Conservation (phyloP, 2,329 filamentous ascomycete genomes). For the Aspergillus thermomutatus region DNA sequence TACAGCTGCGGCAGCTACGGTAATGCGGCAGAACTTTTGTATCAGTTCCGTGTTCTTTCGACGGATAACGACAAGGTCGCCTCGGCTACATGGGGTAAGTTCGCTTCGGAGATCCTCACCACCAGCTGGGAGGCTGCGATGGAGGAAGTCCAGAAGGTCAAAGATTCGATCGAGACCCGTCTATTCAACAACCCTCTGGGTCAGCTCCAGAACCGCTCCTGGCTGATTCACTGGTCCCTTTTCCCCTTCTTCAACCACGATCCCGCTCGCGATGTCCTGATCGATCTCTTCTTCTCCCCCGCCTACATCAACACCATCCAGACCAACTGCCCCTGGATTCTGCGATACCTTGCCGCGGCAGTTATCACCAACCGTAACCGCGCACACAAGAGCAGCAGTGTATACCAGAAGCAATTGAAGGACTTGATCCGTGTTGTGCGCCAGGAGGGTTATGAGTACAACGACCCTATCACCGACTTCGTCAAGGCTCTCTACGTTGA, state of each 20-base stretch:
- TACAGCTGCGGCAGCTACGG: constrained; percentile 96
- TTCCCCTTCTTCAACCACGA: constrained; percentile 99
- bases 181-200: constrained; percentile 95
- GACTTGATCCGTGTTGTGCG: constrained; percentile 92
- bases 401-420: constrained; percentile 98
- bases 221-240: constrained; percentile 96
- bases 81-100: constrained; percentile 94
- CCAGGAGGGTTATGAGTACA: constrained; percentile 97
- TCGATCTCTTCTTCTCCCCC: constrained; percentile 95
- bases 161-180: constrained; percentile 88
- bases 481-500: constrained; percentile 92
- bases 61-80: constrained; percentile 98
- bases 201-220: constrained; percentile 93
- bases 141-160: constrained; percentile 85
- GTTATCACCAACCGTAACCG: constrained; percentile 91
- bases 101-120: constrained; percentile 91
- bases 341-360: constrained; percentile 88
- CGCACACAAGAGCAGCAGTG: constrained; percentile 69
- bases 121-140: constrained; percentile 93
- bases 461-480: constrained; percentile 92
- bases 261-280: constrained; percentile 79
- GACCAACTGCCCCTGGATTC: constrained; percentile 92
- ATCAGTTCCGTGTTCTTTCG: constrained; percentile 95
- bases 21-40: constrained; percentile 85
- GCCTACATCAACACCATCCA: constrained; percentile 99